phyloP scores from a whole-genome alignment of 441 rosid species.

The Kokia cookei region DNA sequence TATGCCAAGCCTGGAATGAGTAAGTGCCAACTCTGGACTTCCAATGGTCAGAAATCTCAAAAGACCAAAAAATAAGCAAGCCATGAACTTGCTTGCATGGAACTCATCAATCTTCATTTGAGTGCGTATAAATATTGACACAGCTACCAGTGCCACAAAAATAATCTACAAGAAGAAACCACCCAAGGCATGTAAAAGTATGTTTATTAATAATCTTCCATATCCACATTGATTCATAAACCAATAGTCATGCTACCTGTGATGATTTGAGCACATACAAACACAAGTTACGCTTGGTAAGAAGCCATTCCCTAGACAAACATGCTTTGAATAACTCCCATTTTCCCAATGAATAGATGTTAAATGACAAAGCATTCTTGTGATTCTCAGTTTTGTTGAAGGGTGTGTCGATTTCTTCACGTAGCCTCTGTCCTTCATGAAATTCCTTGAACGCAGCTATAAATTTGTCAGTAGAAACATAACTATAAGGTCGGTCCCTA shows the following conservation, averaged over 20 bases:
- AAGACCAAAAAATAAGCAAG: constrained; percentile 40
- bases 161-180: constrained; percentile 34
- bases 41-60: constrained; percentile 49
- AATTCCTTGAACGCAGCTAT: constrained; percentile 27
- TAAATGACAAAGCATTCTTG: constrained; percentile 25
- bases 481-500: constrained; percentile 29
- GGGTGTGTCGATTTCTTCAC: constrained; percentile 30
- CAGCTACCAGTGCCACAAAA: constrained; percentile 36
- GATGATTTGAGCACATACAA: constrained; percentile 36
- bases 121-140: constrained; percentile 28
- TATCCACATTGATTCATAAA: neutral
- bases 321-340: constrained; percentile 53
- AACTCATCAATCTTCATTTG: constrained; percentile 26
- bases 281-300: constrained; percentile 41
- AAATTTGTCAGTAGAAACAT: constrained; percentile 33
- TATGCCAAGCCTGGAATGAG: constrained; percentile 37
- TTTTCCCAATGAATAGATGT: constrained; percentile 31
- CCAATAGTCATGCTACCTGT: constrained; percentile 23
- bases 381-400: constrained; percentile 19
- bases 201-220: neutral
- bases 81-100: constrained; percentile 45
- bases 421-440: constrained; percentile 19
- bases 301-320: constrained; percentile 46
- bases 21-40: constrained; percentile 41
- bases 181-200: neutral